Evolutionary conservation across 192 early-diverging fungal species (phyloP), one percentile per base, ranked within the genome.

Genomic region (Linnemannia exigua): DNA sequence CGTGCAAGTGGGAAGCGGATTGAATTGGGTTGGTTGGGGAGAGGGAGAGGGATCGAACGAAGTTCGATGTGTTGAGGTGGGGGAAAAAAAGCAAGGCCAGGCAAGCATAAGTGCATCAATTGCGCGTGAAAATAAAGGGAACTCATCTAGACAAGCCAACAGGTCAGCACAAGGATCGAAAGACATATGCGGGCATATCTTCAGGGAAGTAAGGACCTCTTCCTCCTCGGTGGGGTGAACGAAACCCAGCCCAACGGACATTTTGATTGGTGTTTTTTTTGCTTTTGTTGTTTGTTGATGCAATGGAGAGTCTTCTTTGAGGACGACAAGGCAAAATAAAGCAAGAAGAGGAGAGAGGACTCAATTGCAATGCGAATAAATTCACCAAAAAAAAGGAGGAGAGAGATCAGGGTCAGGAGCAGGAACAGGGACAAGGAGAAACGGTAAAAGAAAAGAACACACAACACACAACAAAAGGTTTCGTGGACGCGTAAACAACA

Each of bases 61-160:
- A 14, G n/a, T n/a, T n/a, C n/a, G n/a, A n/a, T n/a, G n/a, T n/a
- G n/a, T n/a, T n/a, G n/a, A n/a, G n/a, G n/a, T n/a, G n/a, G 50
- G 33, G 16, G 33, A 72, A 11, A 47, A 8, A 9, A 17, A 20
- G 46, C 52, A 74, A 5, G 61, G 11, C 25, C 15, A 63, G 22
- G 11, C 22, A 31, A 35, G 66, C 35, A 67, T 67, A 33, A 16
- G n/a, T 14, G 31, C 15, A 5, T 12, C 35, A 35, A 31, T 67
- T 67, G 66, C 66, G 31, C 66, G 66, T 67, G 66, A 67, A 67
- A 67, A 67, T 5, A 17, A 14, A 33, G 19, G 67, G 67, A 37
- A 12, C 67, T 25, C 52, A 54, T 25, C n/a, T 54, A 54, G n/a
- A 54, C 52, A 54, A 54, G 52, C 52, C 52, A 54, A 9, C 17